Evolutionary conservation across 1,284 basidiomycete species (phyloP), one percentile per base, ranked within the genome.

Genomic region (Rhodofomes roseus): DNA sequence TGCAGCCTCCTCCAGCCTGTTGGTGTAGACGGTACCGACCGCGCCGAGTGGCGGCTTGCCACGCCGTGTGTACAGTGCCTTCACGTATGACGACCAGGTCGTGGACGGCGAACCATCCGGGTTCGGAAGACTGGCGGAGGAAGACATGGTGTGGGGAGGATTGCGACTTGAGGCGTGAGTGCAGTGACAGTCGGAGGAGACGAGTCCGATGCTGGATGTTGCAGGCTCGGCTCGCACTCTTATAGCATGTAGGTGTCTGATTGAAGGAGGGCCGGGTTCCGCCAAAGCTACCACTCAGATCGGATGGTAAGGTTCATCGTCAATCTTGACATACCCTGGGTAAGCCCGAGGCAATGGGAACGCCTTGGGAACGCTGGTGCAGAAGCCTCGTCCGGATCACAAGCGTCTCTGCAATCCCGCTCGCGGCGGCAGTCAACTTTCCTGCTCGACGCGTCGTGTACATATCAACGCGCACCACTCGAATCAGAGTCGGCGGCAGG

Each of bases 1-100:
- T 4, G 79, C 80, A 48, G 72, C 73, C 7, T 75, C 69, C 61
- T 81, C 81, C n/a, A 81, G 74, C 59, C 77, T 76, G 20, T 75
- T 68, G 39, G 76, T 66, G 23, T 75, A 70, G 55, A 79, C 73
- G 9, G 78, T 77, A 0, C 77, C 76, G 2, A 81, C 61, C 3
- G 70, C 68, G 18, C 50, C 50, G 18, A 52, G 20, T 2, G 76
- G 77, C 0, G 72, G 66, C 46, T 70, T 64, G 23, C 67, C 50
- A 16, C 31, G 63, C 43, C 57, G 64, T 18, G 51, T 36, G 59
- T 73, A 73, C 18, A 67, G 58, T 29, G 71, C 67, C 34, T 63
- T 59, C 65, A 70, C 70, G 61, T 68, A 74, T 4, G 56, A 46
- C 23, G 73, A 71, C 73, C 73, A 74, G 12, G 51, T 60, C 27